Evolutionary conservation across 208 protist species (phyloP).

Genomic region (Leptomonas seymouri): DNA sequence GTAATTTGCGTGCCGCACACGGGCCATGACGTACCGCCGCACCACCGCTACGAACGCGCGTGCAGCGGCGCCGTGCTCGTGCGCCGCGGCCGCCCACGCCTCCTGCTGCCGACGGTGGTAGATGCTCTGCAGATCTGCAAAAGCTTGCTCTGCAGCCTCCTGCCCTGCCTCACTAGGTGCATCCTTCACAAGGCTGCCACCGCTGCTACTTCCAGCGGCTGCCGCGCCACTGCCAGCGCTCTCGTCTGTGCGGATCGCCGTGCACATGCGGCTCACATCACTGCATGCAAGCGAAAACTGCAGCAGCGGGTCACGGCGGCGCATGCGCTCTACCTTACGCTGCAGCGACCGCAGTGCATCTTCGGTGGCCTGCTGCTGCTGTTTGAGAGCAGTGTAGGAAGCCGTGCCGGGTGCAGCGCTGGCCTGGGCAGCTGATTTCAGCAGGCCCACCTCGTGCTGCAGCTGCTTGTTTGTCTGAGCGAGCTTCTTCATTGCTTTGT

Average conservation of each 20-base stretch:
- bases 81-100: constrained; percentile 54
- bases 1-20: constrained; percentile 63
- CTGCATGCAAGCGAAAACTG: constrained; percentile 87
- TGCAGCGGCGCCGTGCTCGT: constrained; percentile 41
- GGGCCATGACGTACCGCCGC: constrained; percentile 46
- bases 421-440: constrained; percentile 30
- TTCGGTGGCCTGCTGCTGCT: constrained; percentile 60
- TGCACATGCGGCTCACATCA: constrained; percentile 64
- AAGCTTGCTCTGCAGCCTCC: constrained; percentile 56
- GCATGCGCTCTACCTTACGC: constrained; percentile 82
- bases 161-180: constrained; percentile 30
- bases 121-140: constrained; percentile 43
- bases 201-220: neutral
- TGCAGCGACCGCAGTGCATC: constrained; percentile 75
- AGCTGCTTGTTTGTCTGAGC: constrained; percentile 49
- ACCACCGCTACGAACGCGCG: constrained; percentile 58
- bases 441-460: constrained; percentile 37
- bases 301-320: constrained; percentile 74
- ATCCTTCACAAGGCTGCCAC: neutral
- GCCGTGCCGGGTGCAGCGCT: constrained; percentile 35
- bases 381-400: constrained; percentile 45
- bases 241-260: neutral
- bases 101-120: constrained; percentile 48
- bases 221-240: neutral
- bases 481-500: constrained; percentile 57